A percentile compares a stretch with the other conserved stretches of the same genome.
Evolutionary conservation across 225 moss, liverwort and hornwort species (phyloP).

Genomic region (Antitrichia curtipendula): DNA sequence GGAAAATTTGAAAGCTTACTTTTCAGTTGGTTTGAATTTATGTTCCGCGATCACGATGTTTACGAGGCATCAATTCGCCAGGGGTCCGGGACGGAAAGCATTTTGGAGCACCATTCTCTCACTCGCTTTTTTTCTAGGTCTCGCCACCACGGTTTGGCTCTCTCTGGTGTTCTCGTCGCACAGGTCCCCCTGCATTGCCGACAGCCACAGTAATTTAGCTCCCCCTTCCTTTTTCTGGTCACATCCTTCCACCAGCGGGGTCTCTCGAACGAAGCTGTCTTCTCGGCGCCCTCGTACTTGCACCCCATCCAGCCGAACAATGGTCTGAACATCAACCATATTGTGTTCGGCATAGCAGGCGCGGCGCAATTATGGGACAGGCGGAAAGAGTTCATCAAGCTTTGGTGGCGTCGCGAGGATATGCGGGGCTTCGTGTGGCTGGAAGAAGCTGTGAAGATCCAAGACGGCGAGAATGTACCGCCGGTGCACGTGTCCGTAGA

Average conservation of each 20-base stretch:
- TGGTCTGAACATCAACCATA: conserved; percentile 17
- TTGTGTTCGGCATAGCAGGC: conserved; percentile 94
- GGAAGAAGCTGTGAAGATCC: conserved; percentile 53
- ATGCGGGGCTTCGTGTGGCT: conserved; percentile 98
- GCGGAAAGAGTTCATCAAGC: conserved; percentile 80
- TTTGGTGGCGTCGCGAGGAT: conserved; percentile 82
- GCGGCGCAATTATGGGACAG: conserved; percentile 83
- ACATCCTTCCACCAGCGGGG: background rate
- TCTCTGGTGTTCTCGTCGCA: conserved; percentile 36
- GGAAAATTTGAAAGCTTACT: background rate
- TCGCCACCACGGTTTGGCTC: conserved; percentile 31
- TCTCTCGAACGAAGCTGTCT: background rate
- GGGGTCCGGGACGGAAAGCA: conserved; percentile 10
- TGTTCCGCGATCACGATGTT: background rate
- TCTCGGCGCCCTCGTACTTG: background rate
- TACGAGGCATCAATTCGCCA: background rate
- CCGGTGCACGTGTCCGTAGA: conserved; percentile 58
- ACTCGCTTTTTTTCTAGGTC: background rate
- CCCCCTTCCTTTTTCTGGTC: conserved; percentile 33
- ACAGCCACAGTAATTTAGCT: background rate
- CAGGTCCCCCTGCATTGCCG: conserved; percentile 37
- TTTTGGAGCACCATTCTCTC: conserved; percentile 11
- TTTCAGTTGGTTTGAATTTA: background rate
- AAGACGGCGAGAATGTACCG: conserved; percentile 31
- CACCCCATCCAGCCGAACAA: background rate